Evolutionary conservation across 495 filamentous ascomycete genomes (phyloP).

Genomic region (Podospora pseudocomata): DNA sequence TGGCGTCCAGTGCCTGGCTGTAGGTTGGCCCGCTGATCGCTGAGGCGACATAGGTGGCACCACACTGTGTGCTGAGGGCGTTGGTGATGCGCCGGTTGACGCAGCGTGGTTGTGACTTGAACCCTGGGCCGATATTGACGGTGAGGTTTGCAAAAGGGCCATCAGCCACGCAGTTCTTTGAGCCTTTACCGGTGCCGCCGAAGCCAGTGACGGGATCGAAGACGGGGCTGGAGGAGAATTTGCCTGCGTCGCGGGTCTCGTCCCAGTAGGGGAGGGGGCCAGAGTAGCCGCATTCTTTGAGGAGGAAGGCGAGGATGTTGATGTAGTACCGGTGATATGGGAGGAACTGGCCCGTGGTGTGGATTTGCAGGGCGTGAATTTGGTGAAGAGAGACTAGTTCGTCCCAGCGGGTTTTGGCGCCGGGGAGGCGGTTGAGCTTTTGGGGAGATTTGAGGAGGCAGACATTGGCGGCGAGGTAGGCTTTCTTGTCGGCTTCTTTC

Average conservation of each 20-base stretch:
- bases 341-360: slow-evolving; percentile 37
- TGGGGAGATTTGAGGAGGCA: slow-evolving; percentile 12
- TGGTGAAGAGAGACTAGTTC: slow-evolving; percentile 33
- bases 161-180: slow-evolving; percentile 34
- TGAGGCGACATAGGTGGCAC: slow-evolving; percentile 3
- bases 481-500: slow-evolving; percentile 4
- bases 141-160: slow-evolving; percentile 43
- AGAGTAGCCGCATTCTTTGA: slow-evolving; percentile 45
- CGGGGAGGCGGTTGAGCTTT: slow-evolving; percentile 23
- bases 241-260: slow-evolving; percentile 41
- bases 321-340: slow-evolving; percentile 51
- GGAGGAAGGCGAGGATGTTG: slow-evolving; percentile 39
- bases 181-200: slow-evolving; percentile 41
- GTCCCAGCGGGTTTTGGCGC: slow-evolving; percentile 38
- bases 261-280: slow-evolving; percentile 51
- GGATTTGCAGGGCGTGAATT: slow-evolving; percentile 19
- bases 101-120: slow-evolving; percentile 35
- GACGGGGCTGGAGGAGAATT: slow-evolving; percentile 32
- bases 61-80: slow-evolving; percentile 12
- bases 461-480: slow-evolving; percentile 9
- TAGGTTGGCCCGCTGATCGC: slow-evolving; percentile 13
- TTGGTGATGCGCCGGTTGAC: slow-evolving; percentile 33
- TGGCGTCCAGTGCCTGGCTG: slow-evolving; percentile 13
- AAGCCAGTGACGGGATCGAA: slow-evolving; percentile 40
- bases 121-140: slow-evolving; percentile 33